Base-by-base conservation (phyloP, 148 eudicot genomes). In the Amaranthus hypochondriacus region DNA sequence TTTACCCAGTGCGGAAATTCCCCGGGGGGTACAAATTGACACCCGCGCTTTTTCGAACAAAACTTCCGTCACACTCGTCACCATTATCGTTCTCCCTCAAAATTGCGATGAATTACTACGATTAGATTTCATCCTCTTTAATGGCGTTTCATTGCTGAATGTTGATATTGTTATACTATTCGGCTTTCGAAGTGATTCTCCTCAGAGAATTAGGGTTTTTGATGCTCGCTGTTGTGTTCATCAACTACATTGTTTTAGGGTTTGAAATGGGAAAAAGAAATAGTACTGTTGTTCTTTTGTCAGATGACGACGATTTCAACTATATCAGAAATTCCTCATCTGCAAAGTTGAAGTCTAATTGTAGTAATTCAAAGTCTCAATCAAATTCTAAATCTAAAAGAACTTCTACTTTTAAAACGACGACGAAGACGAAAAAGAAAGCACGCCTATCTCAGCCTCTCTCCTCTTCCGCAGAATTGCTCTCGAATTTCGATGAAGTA, bases 1-100 rank as follows among this genome's bases (percentile, higher is more conserved):
- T n/a, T n/a, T n/a, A n/a, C n/a, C n/a, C n/a, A n/a, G n/a, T n/a
- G n/a, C n/a, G n/a, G n/a, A n/a, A n/a, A n/a, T n/a, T n/a, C n/a
- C n/a, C n/a, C n/a, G n/a, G n/a, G n/a, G n/a, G n/a, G n/a, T n/a
- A n/a, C n/a, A n/a, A n/a, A n/a, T n/a, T 18, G 39, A 73, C 49
- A 57, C 77, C 81, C 81, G 81, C 81, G 77, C 81, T 66, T 78
- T 78, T 78, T 60, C 51, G 56, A 48, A 50, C 49, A 11, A 48
- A 10, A 42, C 54, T 53, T 43, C 44, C 52, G 11, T 46, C 62
- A 4, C n/a, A 39, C 18, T 62, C 48, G 6, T 42, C 9, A 61
- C 7, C 55, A 48, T 48, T 56, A 8, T 42, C 5, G 4, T 54
- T 44, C 6, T 6, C 6, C 8, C 0, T 13, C 13, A 11, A 5